Evolutionary conservation across 2,329 filamentous ascomycete genomes (phyloP).

Genomic region (Hymenoscyphus scutula): DNA sequence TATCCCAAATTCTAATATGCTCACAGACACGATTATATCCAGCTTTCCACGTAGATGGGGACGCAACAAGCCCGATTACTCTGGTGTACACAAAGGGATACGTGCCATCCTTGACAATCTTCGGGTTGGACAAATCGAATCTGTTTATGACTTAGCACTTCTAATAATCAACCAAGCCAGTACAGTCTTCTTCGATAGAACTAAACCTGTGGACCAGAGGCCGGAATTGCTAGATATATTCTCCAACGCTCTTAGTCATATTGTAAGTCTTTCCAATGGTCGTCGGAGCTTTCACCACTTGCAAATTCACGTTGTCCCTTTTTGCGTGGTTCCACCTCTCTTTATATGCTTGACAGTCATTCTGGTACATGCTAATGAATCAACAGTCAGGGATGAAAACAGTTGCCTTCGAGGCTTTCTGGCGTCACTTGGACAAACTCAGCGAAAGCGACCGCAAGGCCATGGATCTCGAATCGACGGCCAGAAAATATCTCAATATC

Average conservation of each 20-base stretch:
- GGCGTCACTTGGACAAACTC: conserved; percentile 35
- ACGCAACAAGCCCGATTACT: conserved; percentile 40
- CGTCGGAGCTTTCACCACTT: too few species aligned
- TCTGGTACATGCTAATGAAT: neutral
- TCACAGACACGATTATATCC: conserved; percentile 35
- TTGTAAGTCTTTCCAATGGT: conserved; percentile 38
- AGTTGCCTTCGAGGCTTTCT: conserved; percentile 39
- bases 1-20: neutral
- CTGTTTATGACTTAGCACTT: conserved; percentile 39
- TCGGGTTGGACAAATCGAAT: conserved; percentile 33
- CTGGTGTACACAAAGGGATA: conserved; percentile 42
- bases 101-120: conserved; percentile 33
- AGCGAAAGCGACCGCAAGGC: conserved; percentile 7
- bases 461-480: conserved; percentile 3
- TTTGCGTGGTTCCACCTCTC: too few species aligned
- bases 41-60: conserved; percentile 44
- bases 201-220: conserved; percentile 33
- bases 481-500: conserved; percentile 15
- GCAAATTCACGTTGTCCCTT: too few species aligned
- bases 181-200: conserved; percentile 40
- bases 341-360: too few species aligned
- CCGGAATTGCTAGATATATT: conserved; percentile 44
- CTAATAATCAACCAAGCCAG: conserved; percentile 42
- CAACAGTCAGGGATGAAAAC: conserved; percentile 40
- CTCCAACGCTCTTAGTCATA: conserved; percentile 41